A percentile compares a stretch with the other conserved stretches of the same genome.
Conservation (phyloP, 176 grass and related monocot species). For the Leersia perrieri region DNA sequence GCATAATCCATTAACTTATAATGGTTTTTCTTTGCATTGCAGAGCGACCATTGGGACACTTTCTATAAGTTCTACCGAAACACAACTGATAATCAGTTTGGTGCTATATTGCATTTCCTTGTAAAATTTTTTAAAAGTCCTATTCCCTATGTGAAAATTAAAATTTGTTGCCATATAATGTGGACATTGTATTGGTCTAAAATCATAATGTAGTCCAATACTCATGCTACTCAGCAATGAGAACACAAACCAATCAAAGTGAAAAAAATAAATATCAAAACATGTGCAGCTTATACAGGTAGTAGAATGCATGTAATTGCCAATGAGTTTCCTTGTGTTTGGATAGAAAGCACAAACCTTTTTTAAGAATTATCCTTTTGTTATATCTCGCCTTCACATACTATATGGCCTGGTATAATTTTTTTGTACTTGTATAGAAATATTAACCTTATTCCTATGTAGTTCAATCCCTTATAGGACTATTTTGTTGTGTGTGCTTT, state of each 20-base stretch:
- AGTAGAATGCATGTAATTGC: not conserved
- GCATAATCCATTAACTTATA: constrained; percentile 35
- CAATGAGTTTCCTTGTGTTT: not conserved
- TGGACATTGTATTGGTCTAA: not conserved
- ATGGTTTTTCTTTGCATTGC: constrained; percentile 44
- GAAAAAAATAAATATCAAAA: not conserved
- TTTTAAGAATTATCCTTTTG: not conserved
- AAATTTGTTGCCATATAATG: constrained; percentile 17
- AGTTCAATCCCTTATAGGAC: constrained; percentile 21
- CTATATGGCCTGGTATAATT: not conserved
- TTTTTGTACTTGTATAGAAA: not conserved
- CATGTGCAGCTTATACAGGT: not conserved
- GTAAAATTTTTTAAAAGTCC: not conserved
- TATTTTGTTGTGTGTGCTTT: not conserved
- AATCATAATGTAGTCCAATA: constrained; percentile 3
- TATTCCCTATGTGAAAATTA: not conserved
- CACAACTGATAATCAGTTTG: constrained; percentile 97
- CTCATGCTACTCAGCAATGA: not conserved
- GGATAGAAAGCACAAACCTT: not conserved
- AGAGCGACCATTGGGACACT: constrained; percentile 79
- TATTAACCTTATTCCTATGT: not conserved
- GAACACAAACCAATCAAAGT: constrained; percentile 17
- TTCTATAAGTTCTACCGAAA: constrained; percentile 93
- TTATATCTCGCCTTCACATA: not conserved
- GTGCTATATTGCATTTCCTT: constrained; percentile 44